These are phyloP conservation scores for Daldinia bambusicola DNA, from an alignment of 495 filamentous ascomycete species.

Conservation along the genomic window DNA sequence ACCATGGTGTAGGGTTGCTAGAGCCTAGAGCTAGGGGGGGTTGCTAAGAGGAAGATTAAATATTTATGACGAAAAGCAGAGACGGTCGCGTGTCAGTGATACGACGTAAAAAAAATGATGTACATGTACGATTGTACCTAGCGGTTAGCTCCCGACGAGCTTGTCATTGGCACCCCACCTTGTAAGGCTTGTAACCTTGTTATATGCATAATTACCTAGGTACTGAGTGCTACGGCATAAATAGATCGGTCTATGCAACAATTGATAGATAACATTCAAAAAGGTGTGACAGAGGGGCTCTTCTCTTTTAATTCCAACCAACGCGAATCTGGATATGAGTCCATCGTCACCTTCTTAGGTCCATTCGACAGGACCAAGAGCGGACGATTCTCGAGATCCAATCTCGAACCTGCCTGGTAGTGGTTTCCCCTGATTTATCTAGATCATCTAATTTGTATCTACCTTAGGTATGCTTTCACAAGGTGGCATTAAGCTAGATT, in stretches of 20 bases:
- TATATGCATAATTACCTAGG: slow-evolving; percentile 3
- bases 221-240: neutral
- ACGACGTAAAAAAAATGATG: slow-evolving; percentile 5
- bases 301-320: slow-evolving; percentile 8
- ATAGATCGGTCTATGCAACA: slow-evolving; percentile 18
- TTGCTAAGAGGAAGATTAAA: neutral
- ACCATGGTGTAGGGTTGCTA: slow-evolving; percentile 49
- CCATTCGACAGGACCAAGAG: neutral
- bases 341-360: slow-evolving; percentile 21
- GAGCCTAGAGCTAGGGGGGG: neutral
- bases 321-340: slow-evolving; percentile 6
- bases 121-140: slow-evolving; percentile 8
- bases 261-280: slow-evolving; percentile 18
- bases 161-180: neutral
- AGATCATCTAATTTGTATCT: neutral
- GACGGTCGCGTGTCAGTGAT: slow-evolving; percentile 24
- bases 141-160: neutral
- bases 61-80: neutral
- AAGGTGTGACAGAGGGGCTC: slow-evolving; percentile 10
- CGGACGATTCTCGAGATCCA: neutral
- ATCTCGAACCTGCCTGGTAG: slow-evolving; percentile 2
- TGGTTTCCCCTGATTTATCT: slow-evolving; percentile 8
- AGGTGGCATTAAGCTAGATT: no score
- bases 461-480: no score
- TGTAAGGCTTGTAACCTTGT: no score